Evolutionary conservation across 345 rosid species (phyloP), one percentile per base, ranked within the genome.

Genomic region (Linum tenue): DNA sequence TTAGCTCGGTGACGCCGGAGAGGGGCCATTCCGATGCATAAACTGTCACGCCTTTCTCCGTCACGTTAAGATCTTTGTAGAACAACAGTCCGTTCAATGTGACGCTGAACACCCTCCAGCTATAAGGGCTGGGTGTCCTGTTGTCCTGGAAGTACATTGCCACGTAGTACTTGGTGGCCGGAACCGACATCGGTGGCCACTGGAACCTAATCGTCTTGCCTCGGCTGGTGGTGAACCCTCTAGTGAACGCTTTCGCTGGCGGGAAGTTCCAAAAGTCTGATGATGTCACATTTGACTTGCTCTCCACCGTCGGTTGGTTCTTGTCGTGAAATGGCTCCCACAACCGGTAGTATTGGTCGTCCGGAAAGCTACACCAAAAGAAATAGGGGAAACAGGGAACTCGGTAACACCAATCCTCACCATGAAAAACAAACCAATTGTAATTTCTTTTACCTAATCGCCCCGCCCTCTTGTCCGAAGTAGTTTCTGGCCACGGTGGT

Each of bases 111-210:
- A 80, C 83, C 70, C 96, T 86, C 98, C 97, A 86, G 69, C 89
- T 80, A 69, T 55, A 63, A 2, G 82, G 82, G 67, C 89, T 69
- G 12, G 85, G 85, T 12, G 76, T 37, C 2, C 92, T 66, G 63
- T 76, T 73, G 67, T 92, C 97, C 76, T 90, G 94, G 76, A 92
- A 88, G 69, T 92, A 92, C 50, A 92, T 77, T 40, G 96, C 79
- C 69, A 94, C 66, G 68, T 88, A 80, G 85, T 85, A 94, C 64
- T 62, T 78, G 60, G 86, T 80, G 43, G 77, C 72, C 0, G 92
- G 95, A 60, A 92, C 89, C 55, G 73, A 40, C 40, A 70, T 39
- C 0, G 77, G 72, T 0, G 96, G 99, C 99, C 96, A 90, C 43
- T 59, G 64, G 59, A 90, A 50, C 60, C 69, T 67, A 1, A 94